Conservation (phyloP, 805 yeast species). For the Candida methanosorbosa region DNA sequence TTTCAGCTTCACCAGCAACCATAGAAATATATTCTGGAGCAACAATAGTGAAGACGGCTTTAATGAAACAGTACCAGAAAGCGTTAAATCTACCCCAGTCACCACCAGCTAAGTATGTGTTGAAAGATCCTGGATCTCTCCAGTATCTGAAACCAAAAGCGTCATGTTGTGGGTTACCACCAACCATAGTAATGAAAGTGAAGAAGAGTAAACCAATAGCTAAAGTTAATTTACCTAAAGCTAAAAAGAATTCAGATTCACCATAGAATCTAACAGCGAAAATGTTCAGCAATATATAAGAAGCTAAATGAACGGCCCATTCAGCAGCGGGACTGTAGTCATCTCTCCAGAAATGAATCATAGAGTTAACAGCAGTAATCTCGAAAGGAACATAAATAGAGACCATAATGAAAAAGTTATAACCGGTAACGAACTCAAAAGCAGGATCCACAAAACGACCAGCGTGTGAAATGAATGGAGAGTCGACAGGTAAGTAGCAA, state of each 20-base stretch:
- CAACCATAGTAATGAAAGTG: constrained; percentile 76
- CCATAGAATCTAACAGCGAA: constrained; percentile 74
- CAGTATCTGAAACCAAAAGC: constrained; percentile 45
- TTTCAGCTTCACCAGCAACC: constrained; percentile 76
- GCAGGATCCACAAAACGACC: constrained; percentile 74
- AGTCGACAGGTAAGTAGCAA: constrained; percentile 63
- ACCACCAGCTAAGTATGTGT: constrained; percentile 37
- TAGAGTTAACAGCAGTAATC: constrained; percentile 69
- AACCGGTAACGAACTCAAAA: constrained; percentile 65
- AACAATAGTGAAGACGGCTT: constrained; percentile 65
- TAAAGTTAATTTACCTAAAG: constrained; percentile 62
- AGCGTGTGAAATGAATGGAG: constrained; percentile 69
- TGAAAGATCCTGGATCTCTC: constrained; percentile 45
- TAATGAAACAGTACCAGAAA: constrained; percentile 56
- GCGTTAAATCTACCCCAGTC: constrained; percentile 59
- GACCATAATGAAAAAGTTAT: constrained; percentile 72
- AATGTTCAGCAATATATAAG: constrained; percentile 57
- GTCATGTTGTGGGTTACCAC: constrained; percentile 74
- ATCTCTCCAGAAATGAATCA: constrained; percentile 74
- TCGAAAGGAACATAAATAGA: constrained; percentile 79
- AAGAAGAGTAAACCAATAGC: constrained; percentile 70
- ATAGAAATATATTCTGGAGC: constrained; percentile 84
- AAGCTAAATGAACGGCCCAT: constrained; percentile 51
- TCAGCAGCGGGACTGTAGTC: constrained; percentile 69
- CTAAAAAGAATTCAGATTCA: constrained; percentile 74